A percentile compares a stretch with the other conserved stretches of the same genome.
Conservation (phyloP, 1,284 basidiomycete species). For the Blastosporella zonata region DNA sequence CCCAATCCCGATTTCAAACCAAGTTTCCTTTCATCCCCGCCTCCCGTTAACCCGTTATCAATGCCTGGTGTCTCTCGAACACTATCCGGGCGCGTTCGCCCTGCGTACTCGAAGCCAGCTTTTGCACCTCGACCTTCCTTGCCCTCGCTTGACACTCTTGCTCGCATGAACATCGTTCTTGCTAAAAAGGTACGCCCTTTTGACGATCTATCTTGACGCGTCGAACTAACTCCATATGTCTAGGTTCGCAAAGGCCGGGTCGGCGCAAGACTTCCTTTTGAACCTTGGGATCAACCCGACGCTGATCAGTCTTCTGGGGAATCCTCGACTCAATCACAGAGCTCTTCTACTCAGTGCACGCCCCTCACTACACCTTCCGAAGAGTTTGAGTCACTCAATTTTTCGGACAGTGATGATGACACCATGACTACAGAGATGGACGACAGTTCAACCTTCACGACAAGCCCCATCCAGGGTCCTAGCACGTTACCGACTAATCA, state of each 20-base stretch:
- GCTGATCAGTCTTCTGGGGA: slow-evolving; percentile 16
- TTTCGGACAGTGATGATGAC: slow-evolving; percentile 17
- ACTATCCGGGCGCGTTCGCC: slow-evolving; percentile 28
- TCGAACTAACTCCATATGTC: slow-evolving; percentile 4
- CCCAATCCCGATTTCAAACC: slow-evolving; percentile 17
- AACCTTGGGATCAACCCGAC: slow-evolving; percentile 53
- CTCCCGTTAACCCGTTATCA: slow-evolving; percentile 17
- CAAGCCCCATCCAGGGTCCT: neutral
- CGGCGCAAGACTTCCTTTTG: slow-evolving; percentile 57
- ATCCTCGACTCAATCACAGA: slow-evolving; percentile 13
- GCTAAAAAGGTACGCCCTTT: slow-evolving; percentile 50
- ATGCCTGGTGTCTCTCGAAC: slow-evolving; percentile 19
- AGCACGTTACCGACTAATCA: slow-evolving; percentile 4
- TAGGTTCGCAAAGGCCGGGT: slow-evolving; percentile 57
- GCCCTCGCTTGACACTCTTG: slow-evolving; percentile 60
- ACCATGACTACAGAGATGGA: neutral
- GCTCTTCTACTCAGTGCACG: slow-evolving; percentile 1
- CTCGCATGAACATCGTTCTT: slow-evolving; percentile 50
- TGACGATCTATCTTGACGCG: slow-evolving; percentile 2
- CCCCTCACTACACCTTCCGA: slow-evolving; percentile 11
- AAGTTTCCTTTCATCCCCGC: slow-evolving; percentile 17
- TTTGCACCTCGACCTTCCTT: slow-evolving; percentile 59
- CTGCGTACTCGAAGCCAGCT: slow-evolving; percentile 59
- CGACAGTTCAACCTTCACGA: neutral
- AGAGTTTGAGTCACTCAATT: slow-evolving; percentile 21